These are phyloP conservation scores for Dictyostelium purpureum DNA, from an alignment of 78 protist genomes.

Conservation along the genomic window DNA sequence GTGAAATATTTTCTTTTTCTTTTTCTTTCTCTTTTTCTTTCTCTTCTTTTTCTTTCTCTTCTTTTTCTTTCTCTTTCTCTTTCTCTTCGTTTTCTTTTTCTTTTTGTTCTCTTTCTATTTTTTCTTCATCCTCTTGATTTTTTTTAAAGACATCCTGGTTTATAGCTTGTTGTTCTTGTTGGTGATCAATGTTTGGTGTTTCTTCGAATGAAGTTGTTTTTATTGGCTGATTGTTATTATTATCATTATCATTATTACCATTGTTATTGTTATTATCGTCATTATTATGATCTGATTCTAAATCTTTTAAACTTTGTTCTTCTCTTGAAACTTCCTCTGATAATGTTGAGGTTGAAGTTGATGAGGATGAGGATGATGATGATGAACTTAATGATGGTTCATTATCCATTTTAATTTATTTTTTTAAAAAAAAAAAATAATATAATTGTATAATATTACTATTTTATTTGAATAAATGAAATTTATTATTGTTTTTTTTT, in stretches of 20 bases:
- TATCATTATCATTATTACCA: too few species aligned
- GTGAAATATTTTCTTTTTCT: background rate
- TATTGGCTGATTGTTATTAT: too few species aligned
- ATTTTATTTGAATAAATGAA: too few species aligned
- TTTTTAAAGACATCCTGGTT: too few species aligned
- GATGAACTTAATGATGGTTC: background rate
- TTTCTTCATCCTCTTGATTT: background rate
- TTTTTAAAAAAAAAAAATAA: too few species aligned
- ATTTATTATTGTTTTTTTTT: too few species aligned
- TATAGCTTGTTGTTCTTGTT: too few species aligned
- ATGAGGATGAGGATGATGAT: background rate
- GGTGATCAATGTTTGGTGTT: too few species aligned
- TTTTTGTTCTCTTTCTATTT: background rate
- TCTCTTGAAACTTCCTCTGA: background rate
- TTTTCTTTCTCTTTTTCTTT: background rate
- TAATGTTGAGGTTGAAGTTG: background rate
- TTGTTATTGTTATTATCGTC: background rate
- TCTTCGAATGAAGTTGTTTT: too few species aligned
- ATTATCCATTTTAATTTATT: too few species aligned
- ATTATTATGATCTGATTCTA: background rate
- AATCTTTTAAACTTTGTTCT: background rate
- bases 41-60: background rate
- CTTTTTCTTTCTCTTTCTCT: background rate
- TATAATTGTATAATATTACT: too few species aligned
- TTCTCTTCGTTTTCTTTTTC: background rate